Conservation (phyloP, 2,329 filamentous ascomycete species). For the Aureobasidium pullulans region DNA sequence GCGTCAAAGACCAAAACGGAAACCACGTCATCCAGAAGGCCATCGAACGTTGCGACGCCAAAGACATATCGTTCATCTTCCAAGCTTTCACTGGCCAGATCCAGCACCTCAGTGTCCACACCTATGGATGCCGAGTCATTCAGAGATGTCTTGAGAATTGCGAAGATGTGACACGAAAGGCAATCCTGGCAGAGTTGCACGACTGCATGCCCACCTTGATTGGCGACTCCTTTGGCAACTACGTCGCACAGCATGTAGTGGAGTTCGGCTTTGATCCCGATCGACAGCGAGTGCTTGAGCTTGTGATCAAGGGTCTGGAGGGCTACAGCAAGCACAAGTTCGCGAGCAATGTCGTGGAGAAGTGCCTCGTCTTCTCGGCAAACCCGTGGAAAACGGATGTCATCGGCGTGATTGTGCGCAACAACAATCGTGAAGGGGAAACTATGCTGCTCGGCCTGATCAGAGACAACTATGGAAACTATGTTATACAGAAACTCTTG, state of each 20-base stretch:
- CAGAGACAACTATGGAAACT: slow-evolving; percentile 90
- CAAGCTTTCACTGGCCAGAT: slow-evolving; percentile 71
- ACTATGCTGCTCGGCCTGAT: slow-evolving; percentile 69
- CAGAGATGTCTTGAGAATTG: slow-evolving; percentile 86
- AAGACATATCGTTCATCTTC: slow-evolving; percentile 80
- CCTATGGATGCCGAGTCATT: slow-evolving; percentile 86
- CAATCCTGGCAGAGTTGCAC: slow-evolving; percentile 73
- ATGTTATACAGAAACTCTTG: slow-evolving; percentile 87
- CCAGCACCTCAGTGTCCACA: slow-evolving; percentile 64
- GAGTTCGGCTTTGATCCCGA: slow-evolving; percentile 68
- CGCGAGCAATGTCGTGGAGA: slow-evolving; percentile 95
- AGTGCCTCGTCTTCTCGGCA: slow-evolving; percentile 69
- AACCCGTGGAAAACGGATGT: slow-evolving; percentile 63
- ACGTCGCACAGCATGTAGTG: slow-evolving; percentile 90
- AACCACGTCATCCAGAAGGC: slow-evolving; percentile 97
- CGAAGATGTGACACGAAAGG: slow-evolving; percentile 60
- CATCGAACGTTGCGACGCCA: slow-evolving; percentile 69
- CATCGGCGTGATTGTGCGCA: slow-evolving; percentile 51
- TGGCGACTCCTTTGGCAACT: slow-evolving; percentile 87
- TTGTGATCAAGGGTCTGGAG: slow-evolving; percentile 66
- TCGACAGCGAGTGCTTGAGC: slow-evolving; percentile 60
- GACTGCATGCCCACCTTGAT: slow-evolving; percentile 64
- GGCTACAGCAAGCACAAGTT: slow-evolving; percentile 88
- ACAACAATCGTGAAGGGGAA: slow-evolving; percentile 50
- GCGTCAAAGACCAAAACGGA: slow-evolving; percentile 81